These are phyloP conservation scores for Jaltomata sinuosa DNA, from an alignment of 257 asterid species.

Conservation along the genomic window DNA sequence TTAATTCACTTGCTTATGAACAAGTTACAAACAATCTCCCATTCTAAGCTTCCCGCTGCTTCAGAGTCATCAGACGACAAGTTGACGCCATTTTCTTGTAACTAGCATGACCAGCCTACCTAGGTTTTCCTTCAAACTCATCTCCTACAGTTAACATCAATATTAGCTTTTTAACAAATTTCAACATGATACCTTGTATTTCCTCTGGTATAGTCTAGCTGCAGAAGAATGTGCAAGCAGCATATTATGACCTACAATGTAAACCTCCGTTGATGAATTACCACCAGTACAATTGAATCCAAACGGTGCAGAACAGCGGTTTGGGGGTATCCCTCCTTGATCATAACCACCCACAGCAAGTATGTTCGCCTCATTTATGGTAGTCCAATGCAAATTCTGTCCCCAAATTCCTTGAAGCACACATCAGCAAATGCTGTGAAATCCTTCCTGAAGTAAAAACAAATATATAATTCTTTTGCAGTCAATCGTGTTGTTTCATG, in stretches of 20 bases:
- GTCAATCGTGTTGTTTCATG: neutral
- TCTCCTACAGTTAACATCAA: no score
- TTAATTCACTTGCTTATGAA: no score
- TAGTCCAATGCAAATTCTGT: conserved; percentile 48
- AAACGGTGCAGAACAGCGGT: conserved; percentile 26
- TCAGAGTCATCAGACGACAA: no score
- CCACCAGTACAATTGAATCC: conserved; percentile 13
- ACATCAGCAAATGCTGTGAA: conserved; percentile 36
- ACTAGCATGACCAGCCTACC: no score
- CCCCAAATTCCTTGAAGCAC: conserved; percentile 52
- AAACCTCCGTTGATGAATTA: conserved; percentile 32
- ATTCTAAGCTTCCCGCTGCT: no score
- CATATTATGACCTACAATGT: conserved; percentile 33
- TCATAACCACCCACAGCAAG: conserved; percentile 35
- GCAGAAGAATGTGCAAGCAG: conserved; percentile 40
- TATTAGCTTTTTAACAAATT: neutral
- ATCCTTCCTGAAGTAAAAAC: conserved; percentile 49
- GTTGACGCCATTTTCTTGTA: no score
- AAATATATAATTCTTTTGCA: no score
- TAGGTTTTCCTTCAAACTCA: no score
- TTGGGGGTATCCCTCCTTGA: conserved; percentile 27
- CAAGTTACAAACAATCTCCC: no score
- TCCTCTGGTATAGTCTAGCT: conserved; percentile 18
- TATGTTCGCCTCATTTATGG: conserved; percentile 41
- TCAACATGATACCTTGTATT: conserved; percentile 27